Evolutionary conservation across 495 filamentous ascomycete species (phyloP).

Genomic region (Xylaria telfairii): DNA sequence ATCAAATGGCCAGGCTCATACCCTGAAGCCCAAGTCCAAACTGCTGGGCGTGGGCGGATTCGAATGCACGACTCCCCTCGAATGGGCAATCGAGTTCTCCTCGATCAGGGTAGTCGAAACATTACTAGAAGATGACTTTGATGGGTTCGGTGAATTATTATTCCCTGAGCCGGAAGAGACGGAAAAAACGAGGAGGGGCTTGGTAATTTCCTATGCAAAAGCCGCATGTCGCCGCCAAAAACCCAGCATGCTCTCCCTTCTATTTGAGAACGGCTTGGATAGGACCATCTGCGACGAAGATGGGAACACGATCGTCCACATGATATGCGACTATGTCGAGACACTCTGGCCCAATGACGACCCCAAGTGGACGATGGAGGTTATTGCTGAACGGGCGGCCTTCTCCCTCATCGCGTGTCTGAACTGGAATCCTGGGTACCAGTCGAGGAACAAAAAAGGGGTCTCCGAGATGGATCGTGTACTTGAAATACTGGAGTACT

Average conservation of each 20-base stretch:
- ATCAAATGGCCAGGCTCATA: neutral
- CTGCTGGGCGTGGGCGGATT: neutral
- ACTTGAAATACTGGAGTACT: constrained; percentile 25
- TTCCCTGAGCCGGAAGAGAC: neutral
- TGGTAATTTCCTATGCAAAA: constrained; percentile 20
- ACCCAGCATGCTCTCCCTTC: constrained; percentile 19
- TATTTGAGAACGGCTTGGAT: constrained; percentile 20
- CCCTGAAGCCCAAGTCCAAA: neutral
- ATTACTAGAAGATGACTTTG: neutral
- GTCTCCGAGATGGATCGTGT: constrained; percentile 26
- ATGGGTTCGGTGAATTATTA: neutral
- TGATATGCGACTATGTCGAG: constrained; percentile 29
- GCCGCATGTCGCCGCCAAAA: constrained; percentile 29
- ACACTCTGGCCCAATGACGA: constrained; percentile 9
- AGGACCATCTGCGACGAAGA: constrained; percentile 9
- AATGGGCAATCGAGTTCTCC: constrained; percentile 29
- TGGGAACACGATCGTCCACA: constrained; percentile 28
- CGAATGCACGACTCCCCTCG: constrained; percentile 27
- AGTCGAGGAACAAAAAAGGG: constrained; percentile 18
- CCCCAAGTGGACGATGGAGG: constrained; percentile 7
- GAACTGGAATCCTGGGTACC: neutral
- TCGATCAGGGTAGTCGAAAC: neutral
- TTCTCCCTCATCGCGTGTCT: constrained; percentile 16
- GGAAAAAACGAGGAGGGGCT: neutral
- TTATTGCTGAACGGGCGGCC: constrained; percentile 12